These are phyloP conservation scores for Gentiana dahurica DNA, from an alignment of 257 asterid species.

Conservation along the genomic window DNA sequence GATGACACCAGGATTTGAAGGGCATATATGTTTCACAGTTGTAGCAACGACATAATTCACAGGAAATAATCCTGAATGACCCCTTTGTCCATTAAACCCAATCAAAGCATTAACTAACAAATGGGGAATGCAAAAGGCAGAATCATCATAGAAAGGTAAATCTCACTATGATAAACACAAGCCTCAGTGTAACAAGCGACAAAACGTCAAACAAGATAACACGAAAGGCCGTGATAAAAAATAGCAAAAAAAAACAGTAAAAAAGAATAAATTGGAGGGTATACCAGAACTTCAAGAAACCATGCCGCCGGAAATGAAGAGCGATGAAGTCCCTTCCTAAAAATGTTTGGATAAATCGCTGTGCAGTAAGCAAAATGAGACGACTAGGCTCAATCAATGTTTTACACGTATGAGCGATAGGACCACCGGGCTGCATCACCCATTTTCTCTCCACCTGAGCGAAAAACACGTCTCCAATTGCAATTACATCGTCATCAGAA, in stretches of 20 bases:
- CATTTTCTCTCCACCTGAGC: conserved; percentile 81
- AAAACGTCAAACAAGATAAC: too few species aligned
- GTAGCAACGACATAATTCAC: too few species aligned
- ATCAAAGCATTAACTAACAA: too few species aligned
- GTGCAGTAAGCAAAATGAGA: conserved; percentile 85
- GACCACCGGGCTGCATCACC: conserved; percentile 98
- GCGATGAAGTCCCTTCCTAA: conserved; percentile 76
- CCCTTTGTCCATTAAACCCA: too few species aligned
- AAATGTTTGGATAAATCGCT: conserved; percentile 90
- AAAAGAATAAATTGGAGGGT: conserved; percentile 3
- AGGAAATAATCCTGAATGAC: too few species aligned
- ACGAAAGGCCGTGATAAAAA: neutral
- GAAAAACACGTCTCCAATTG: conserved; percentile 91
- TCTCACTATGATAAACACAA: too few species aligned
- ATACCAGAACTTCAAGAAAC: conserved; percentile 97
- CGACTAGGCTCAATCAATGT: conserved; percentile 85
- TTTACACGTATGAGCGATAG: conserved; percentile 75
- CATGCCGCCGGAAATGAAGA: conserved; percentile 95
- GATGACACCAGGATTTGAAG: too few species aligned
- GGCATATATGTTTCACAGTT: too few species aligned
- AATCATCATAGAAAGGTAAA: too few species aligned
- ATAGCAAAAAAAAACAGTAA: conserved; percentile 10
- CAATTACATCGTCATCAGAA: conserved; percentile 63
- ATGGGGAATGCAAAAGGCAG: too few species aligned
- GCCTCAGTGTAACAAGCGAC: too few species aligned